Conservation (phyloP, 2,329 filamentous ascomycete genomes). For the Helminthosporium solani region DNA sequence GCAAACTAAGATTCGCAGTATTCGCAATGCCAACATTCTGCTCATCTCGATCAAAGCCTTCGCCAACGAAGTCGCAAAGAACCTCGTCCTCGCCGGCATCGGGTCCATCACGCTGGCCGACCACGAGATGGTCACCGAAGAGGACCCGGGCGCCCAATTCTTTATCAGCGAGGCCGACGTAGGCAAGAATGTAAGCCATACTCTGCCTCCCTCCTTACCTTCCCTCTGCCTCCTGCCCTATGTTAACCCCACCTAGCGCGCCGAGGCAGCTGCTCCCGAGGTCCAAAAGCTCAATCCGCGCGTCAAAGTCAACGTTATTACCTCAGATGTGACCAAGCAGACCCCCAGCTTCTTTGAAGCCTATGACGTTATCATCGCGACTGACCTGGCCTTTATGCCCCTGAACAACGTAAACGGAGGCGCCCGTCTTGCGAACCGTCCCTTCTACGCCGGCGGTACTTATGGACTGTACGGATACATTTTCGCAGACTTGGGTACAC, state of each 20-base stretch:
- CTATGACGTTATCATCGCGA: slow-evolving; percentile 87
- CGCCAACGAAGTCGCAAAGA: slow-evolving; percentile 94
- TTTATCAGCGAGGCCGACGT: slow-evolving; percentile 72
- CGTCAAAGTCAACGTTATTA: slow-evolving; percentile 72
- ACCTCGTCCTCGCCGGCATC: slow-evolving; percentile 90
- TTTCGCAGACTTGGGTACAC: slow-evolving; percentile 87
- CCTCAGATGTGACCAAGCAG: slow-evolving; percentile 60
- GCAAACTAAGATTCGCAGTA: slow-evolving; percentile 52
- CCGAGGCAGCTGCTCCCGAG: slow-evolving; percentile 73
- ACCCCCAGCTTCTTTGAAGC: slow-evolving; percentile 74
- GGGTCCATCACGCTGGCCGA: slow-evolving; percentile 88
- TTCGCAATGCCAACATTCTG: slow-evolving; percentile 85
- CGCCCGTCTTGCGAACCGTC: slow-evolving; percentile 72
- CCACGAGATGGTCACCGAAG: slow-evolving; percentile 69
- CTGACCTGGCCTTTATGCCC: slow-evolving; percentile 74
- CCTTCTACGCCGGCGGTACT: slow-evolving; percentile 85
- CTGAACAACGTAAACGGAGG: slow-evolving; percentile 82
- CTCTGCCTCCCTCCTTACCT: too few relatives aligned
- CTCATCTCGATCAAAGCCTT: slow-evolving; percentile 85
- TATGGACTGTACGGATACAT: slow-evolving; percentile 94
- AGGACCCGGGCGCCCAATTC: slow-evolving; percentile 70
- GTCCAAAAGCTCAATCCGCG: slow-evolving; percentile 87
- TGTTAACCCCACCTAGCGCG: slow-evolving; percentile 56
- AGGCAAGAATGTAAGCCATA: slow-evolving; percentile 65
- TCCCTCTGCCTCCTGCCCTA: neutral